Conservation (phyloP, 192 early-diverging fungal genomes). For the Radiomyces spectabilis region DNA sequence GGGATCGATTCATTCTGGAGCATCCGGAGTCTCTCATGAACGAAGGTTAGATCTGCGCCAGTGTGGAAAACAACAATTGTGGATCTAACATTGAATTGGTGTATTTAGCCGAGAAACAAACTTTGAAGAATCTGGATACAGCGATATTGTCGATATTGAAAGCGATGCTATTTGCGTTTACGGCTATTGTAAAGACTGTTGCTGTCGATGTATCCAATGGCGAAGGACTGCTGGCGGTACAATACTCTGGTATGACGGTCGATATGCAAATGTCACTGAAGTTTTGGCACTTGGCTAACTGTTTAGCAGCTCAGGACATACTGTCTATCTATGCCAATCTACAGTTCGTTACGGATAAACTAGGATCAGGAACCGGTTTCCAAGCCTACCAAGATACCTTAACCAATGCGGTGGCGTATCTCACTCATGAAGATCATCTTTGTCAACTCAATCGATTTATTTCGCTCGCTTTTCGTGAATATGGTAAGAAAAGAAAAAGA, state of each 20-base stretch:
- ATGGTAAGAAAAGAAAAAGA: slow-evolving; percentile 1
- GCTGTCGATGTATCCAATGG: slow-evolving; percentile 21
- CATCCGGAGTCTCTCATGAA: neutral
- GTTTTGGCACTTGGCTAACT: neutral
- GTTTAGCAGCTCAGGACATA: slow-evolving; percentile 17
- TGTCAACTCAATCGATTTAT: slow-evolving; percentile 14
- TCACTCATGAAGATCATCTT: slow-evolving; percentile 19
- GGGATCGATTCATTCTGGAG: slow-evolving; percentile 10
- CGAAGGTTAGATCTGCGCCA: neutral
- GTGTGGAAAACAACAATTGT: neutral
- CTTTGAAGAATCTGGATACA: neutral
- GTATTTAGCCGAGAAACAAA: neutral
- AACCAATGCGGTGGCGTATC: slow-evolving; percentile 30
- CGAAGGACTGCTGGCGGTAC: slow-evolving; percentile 1
- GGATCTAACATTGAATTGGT: neutral
- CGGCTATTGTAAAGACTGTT: slow-evolving; percentile 36
- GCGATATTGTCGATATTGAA: slow-evolving; percentile 41
- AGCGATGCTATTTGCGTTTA: slow-evolving; percentile 38
- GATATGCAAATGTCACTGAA: neutral
- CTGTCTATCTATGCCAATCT: slow-evolving; percentile 39
- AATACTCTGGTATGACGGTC: slow-evolving; percentile 5
- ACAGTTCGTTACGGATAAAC: slow-evolving; percentile 37
- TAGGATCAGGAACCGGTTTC: slow-evolving; percentile 32
- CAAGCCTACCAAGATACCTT: slow-evolving; percentile 44
- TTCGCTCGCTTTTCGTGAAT: slow-evolving; percentile 13